Base-by-base conservation (phyloP, 202 grass and related monocot genomes). In the Musa balbisiana region DNA sequence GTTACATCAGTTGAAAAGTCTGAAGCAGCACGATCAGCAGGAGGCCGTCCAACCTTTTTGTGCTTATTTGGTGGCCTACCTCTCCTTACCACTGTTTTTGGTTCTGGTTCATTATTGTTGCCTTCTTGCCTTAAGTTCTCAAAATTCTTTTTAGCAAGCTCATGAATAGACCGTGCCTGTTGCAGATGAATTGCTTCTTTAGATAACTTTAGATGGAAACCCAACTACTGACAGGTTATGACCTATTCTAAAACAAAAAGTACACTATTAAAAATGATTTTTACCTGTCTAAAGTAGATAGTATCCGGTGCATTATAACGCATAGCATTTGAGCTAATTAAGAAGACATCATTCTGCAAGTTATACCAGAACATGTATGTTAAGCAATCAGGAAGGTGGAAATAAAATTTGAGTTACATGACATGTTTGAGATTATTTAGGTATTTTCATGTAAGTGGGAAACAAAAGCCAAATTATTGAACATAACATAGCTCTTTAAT, bases 71-170 rank as follows among this genome's bases (percentile, higher is more conserved):
- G 87, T 27, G 87, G 90, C 27, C 87, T 85, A 71, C 87, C 90
- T 77, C 87, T 89, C 86, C 90, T 86, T 66, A 76, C 80, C 68
- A 82, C 84, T 55, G 74, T 80, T 65, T 82, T 93, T 52, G 81
- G 80, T 62, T 66, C 58, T 51, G 27, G 72, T 77, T 90, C 83
- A 64, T 84, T 85, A 20, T 71, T 67, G 59, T 92, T 87, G 60
- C 83, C 87, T 69, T 82, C 76, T 82, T 93, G 83, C 79, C 91
- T 85, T 73, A 93, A 84, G 58, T 93, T 93, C 83, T 88, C 91
- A 82, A 93, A 93, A 80, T 93, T 83, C 83, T 93, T 93, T 80
- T 84, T 93, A 55, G 91, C 91, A 84, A 93, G 83, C 78, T 88
- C 87, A 78, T 87, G 85, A 71, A 93, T 93, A 62, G 87, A 83